phyloP scores from a whole-genome alignment of 2,329 filamentous ascomycete genomes.

The Talaromyces sp. region DNA sequence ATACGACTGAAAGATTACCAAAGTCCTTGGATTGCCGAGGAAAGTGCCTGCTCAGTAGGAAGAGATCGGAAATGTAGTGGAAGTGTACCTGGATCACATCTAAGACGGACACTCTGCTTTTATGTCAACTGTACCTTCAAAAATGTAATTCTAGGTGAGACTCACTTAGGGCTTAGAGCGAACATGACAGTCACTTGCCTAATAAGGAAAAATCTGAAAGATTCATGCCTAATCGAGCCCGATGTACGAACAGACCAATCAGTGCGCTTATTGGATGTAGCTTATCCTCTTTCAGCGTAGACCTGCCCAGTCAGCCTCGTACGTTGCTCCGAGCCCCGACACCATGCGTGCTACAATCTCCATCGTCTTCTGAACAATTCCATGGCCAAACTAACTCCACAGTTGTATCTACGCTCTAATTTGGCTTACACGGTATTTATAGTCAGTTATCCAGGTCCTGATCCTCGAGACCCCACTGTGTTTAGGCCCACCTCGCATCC shows the following conservation, averaged over 20 bases:
- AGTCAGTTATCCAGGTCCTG: no score
- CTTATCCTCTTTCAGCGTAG: not conserved
- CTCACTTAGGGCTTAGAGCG: not conserved
- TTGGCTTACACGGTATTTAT: not conserved
- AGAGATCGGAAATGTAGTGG: not conserved
- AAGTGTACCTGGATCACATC: not conserved
- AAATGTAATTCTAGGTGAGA: not conserved
- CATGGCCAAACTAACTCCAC: not conserved
- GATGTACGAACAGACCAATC: not conserved
- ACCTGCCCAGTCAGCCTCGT: not conserved
- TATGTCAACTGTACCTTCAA: not conserved
- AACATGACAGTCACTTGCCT: not conserved
- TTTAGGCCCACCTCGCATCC: not conserved
- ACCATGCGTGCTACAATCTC: not conserved
- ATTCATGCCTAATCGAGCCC: not conserved
- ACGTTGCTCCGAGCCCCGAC: not conserved
- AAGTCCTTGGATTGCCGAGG: not conserved
- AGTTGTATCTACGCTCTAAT: no score
- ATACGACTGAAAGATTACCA: constrained; percentile 14
- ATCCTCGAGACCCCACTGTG: not conserved
- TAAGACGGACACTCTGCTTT: not conserved
- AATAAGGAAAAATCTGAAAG: not conserved
- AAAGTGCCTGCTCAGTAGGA: not conserved
- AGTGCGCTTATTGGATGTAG: not conserved
- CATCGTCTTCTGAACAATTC: not conserved